Evolutionary conservation across 495 filamentous ascomycete genomes (phyloP).

Genomic region (Sporormia fimetaria): DNA sequence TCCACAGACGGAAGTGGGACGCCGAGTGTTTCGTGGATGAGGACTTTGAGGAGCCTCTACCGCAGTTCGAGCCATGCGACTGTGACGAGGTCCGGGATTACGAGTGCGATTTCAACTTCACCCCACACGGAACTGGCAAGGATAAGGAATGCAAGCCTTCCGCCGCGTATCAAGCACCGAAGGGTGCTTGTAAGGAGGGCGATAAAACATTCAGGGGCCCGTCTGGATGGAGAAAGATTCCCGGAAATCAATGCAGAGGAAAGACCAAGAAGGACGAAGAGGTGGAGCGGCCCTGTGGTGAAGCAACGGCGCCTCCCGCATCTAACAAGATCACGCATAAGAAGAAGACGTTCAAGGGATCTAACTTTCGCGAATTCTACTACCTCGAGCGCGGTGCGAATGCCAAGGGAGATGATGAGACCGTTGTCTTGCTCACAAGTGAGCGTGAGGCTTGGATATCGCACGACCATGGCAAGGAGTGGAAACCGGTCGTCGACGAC

Average conservation of each 20-base stretch:
- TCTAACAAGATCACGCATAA: slow-evolving; percentile 51
- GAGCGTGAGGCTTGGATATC: slow-evolving; percentile 55
- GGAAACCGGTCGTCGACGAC: slow-evolving; percentile 53
- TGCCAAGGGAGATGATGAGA: slow-evolving; percentile 59
- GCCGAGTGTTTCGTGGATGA: slow-evolving; percentile 80
- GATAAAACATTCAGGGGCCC: slow-evolving; percentile 64
- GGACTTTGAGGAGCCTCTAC: slow-evolving; percentile 62
- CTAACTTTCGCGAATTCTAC: slow-evolving; percentile 49
- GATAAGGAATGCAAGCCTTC: slow-evolving; percentile 52
- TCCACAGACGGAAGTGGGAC: slow-evolving; percentile 66
- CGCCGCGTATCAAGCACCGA: slow-evolving; percentile 39
- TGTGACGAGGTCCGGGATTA: slow-evolving; percentile 68
- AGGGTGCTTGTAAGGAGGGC: slow-evolving; percentile 53
- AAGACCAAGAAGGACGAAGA: slow-evolving; percentile 46
- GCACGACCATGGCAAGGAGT: slow-evolving; percentile 76
- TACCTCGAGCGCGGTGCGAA: slow-evolving; percentile 74
- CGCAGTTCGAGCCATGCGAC: slow-evolving; percentile 56
- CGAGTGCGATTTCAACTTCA: slow-evolving; percentile 90
- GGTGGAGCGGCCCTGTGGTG: slow-evolving; percentile 46
- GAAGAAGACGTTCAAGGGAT: slow-evolving; percentile 46
- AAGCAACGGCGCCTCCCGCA: slow-evolving; percentile 36
- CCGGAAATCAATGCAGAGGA: slow-evolving; percentile 71
- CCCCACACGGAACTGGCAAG: slow-evolving; percentile 43
- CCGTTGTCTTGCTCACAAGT: slow-evolving; percentile 66
- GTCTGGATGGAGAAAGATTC: slow-evolving; percentile 85